A percentile compares a stretch with the other conserved stretches of the same genome.
Evolutionary conservation across 2,329 filamentous ascomycete species (phyloP).

Genomic region (Xylariaceae sp.): DNA sequence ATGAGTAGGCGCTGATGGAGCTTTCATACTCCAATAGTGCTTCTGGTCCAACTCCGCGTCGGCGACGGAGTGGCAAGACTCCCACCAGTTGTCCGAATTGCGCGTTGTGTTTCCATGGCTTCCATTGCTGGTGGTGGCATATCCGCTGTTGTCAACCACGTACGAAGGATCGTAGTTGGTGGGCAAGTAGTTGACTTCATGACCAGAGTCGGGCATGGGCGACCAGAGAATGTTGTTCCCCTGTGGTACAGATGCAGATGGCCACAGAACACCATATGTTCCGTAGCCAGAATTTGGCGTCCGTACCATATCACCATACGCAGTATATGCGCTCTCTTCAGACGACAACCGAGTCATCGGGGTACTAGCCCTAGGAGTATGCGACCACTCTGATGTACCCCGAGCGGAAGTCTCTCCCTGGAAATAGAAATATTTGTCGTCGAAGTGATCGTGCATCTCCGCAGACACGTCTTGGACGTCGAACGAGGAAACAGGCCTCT

Average conservation of each 20-base stretch:
- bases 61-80: slow-evolving; percentile 23
- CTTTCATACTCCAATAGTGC: slow-evolving; percentile 24
- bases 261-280: slow-evolving; percentile 14
- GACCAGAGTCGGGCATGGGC: neutral
- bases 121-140: neutral
- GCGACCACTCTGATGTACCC: slow-evolving; percentile 11
- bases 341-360: slow-evolving; percentile 24
- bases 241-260: slow-evolving; percentile 6
- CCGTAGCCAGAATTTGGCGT: slow-evolving; percentile 19
- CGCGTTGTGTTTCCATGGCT: slow-evolving; percentile 2
- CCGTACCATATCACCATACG: slow-evolving; percentile 15
- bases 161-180: neutral
- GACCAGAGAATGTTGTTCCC: neutral
- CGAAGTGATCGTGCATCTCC: slow-evolving; percentile 3
- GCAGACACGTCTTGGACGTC: neutral
- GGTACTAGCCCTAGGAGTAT: slow-evolving; percentile 9
- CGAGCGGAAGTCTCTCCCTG: neutral
- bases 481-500: neutral
- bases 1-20: slow-evolving; percentile 6
- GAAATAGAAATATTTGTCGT: neutral
- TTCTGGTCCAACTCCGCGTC: slow-evolving; percentile 18
- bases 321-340: slow-evolving; percentile 16
- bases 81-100: slow-evolving; percentile 8
- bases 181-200: neutral
- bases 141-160: neutral